phyloP scores from a whole-genome alignment of 768 basidiomycete species.

The Trametes villosa region DNA sequence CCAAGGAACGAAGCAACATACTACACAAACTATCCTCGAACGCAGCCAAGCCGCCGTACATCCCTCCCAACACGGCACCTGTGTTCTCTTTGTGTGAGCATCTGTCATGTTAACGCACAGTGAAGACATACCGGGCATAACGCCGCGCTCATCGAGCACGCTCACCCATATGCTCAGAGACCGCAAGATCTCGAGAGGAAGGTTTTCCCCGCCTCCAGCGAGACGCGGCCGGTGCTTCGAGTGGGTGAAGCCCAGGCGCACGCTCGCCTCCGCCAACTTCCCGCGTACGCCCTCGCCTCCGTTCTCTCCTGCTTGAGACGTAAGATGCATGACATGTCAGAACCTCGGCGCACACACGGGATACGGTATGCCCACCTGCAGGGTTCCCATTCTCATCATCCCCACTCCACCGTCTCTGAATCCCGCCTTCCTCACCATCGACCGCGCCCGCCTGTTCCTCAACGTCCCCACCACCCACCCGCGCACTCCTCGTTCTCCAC shows the following conservation, averaged over 20 bases:
- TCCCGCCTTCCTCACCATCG: slow-evolving; percentile 9
- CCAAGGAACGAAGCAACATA: slow-evolving; percentile 31
- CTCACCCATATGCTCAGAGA: slow-evolving; percentile 63
- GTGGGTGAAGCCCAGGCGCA: slow-evolving; percentile 20
- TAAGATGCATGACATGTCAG: neutral
- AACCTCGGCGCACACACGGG: no score
- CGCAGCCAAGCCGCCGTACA: slow-evolving; percentile 51
- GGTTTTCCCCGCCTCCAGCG: slow-evolving; percentile 53
- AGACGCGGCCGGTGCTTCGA: slow-evolving; percentile 38
- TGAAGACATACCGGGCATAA: slow-evolving; percentile 51
- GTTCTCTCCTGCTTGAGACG: neutral
- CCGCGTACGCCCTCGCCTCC: neutral
- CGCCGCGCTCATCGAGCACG: slow-evolving; percentile 60
- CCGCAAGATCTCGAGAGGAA: slow-evolving; percentile 59
- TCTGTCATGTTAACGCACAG: neutral
- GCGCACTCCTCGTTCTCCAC: neutral
- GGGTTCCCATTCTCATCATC: slow-evolving; percentile 4
- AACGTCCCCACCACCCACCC: neutral
- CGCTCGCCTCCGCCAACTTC: neutral
- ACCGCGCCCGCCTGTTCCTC: neutral
- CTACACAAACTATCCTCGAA: slow-evolving; percentile 59
- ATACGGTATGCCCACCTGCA: neutral
- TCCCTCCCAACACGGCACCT: slow-evolving; percentile 55
- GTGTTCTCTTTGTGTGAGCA: neutral
- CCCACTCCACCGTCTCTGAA: slow-evolving; percentile 9